phyloP scores from a whole-genome alignment of 148 eudicot species.

The Tetragonia tetragonoides region DNA sequence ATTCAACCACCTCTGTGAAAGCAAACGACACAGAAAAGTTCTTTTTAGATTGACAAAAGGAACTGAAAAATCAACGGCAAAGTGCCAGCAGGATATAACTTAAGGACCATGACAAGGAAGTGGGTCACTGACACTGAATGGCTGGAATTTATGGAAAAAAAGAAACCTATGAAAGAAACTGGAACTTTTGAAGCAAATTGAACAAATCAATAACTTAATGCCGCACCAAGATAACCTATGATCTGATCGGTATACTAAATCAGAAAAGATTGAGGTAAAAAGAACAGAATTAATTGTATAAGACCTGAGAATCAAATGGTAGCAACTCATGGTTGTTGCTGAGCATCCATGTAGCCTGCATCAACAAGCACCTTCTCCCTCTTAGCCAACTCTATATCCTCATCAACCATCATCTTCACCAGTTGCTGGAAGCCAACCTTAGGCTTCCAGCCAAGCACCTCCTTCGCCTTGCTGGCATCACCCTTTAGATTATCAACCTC shows the following conservation, averaged over 20 bases:
- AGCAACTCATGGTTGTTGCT: conserved; percentile 70
- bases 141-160: conserved; percentile 7
- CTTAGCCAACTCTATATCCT: conserved; percentile 80
- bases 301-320: conserved; percentile 14
- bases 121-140: conserved; percentile 19
- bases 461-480: conserved; percentile 75
- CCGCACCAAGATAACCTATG: conserved; percentile 13
- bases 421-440: conserved; percentile 82
- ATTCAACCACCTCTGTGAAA: background rate
- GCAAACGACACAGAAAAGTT: conserved; percentile 1
- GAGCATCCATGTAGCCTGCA: conserved; percentile 92
- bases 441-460: conserved; percentile 80
- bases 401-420: conserved; percentile 99
- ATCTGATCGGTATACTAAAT: conserved; percentile 27
- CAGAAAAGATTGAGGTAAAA: background rate
- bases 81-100: conserved; percentile 10
- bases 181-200: conserved; percentile 13
- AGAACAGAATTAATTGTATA: conserved; percentile 4
- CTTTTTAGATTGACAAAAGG: conserved; percentile 1
- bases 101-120: conserved; percentile 4
- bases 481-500: conserved; percentile 96
- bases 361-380: conserved; percentile 92
- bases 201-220: conserved; percentile 26
- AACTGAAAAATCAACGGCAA: background rate
- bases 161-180: conserved; percentile 1